A percentile compares a stretch with the other conserved stretches of the same genome.
phyloP scores from a whole-genome alignment of 2,329 filamentous ascomycete genomes.

The Aureobasidium leucospermi region DNA sequence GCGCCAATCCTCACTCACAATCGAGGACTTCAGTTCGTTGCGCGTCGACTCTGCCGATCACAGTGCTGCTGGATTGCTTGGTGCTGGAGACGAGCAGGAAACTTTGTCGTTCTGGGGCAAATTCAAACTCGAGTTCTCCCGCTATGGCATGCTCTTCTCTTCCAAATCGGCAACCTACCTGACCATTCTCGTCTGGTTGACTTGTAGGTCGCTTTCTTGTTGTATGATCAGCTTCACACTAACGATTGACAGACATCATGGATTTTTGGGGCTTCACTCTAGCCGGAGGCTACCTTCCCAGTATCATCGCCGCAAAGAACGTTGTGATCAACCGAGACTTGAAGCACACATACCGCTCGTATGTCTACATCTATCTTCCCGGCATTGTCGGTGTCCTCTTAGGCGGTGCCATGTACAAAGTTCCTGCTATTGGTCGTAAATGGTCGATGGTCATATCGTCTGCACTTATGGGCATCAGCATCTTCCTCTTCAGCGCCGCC shows the following conservation, averaged over 20 bases:
- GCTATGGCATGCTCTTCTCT: slow-evolving; percentile 41
- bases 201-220: slow-evolving; percentile 21
- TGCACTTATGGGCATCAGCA: slow-evolving; percentile 36
- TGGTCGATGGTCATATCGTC: slow-evolving; percentile 39
- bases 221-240: background rate
- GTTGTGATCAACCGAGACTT: slow-evolving; percentile 38
- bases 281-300: slow-evolving; percentile 41
- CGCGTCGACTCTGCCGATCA: slow-evolving; percentile 23
- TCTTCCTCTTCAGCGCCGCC: slow-evolving; percentile 39
- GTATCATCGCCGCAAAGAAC: slow-evolving; percentile 46
- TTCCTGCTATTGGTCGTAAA: slow-evolving; percentile 36
- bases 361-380: slow-evolving; percentile 49
- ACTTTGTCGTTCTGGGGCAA: slow-evolving; percentile 27
- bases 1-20: slow-evolving; percentile 26
- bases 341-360: slow-evolving; percentile 43
- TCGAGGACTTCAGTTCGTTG: slow-evolving; percentile 31
- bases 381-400: slow-evolving; percentile 46
- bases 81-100: slow-evolving; percentile 26
- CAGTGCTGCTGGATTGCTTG: slow-evolving; percentile 26
- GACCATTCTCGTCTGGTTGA: slow-evolving; percentile 44
- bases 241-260: slow-evolving; percentile 37
- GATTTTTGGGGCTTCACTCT: slow-evolving; percentile 42
- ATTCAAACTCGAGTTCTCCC: slow-evolving; percentile 32
- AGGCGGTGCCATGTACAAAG: slow-evolving; percentile 42
- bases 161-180: slow-evolving; percentile 35